Evolutionary conservation across 2,329 filamentous ascomycete species (phyloP), one percentile per base, ranked within the genome.

Genomic region (Sclerotinia subarctica): DNA sequence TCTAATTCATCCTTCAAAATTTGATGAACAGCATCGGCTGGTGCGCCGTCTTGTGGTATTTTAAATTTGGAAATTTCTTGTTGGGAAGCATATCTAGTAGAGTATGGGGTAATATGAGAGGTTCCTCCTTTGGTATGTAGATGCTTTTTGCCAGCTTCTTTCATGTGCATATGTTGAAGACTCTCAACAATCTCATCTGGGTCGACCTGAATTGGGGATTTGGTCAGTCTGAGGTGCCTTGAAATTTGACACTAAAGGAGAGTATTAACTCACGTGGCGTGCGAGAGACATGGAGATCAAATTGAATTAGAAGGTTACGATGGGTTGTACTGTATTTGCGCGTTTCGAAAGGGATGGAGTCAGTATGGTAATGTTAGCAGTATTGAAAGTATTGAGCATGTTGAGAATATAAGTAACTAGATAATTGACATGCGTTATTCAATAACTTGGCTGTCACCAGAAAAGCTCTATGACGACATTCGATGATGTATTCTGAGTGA

Each of bases 1-100:
- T 89, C 86, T 47, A 88, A 77, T 73, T 89, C 86, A 75, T 88
- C 86, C 70, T 82, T 84, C 69, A 89, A 80, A 77, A 92, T 82
- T 72, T 90, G 86, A 73, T 89, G 86, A 0, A 89, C 88, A 0
- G 86, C 84, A 71, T 90, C 87, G 13, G 85, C 84, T 0, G 85
- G 84, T 19, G 85, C 84, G 5, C 86, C 86, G 56, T 87, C 78
- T 2, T 82, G 75, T 0, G 86, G 85, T 24, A 89, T 84, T 65
- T 78, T 80, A 77, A 86, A 89, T 71, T 88, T 89, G 10, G 86
- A 84, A 19, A 89, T 82, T 69, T 86, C 83, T 59, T 80, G 79
- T 62, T 81, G 77, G 70, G 81, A 82, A 26, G 85, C 82, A 77
- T 88, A 89, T 53, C 83, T 81, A 26, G 82, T 85, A 2, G 83